Base-by-base conservation (phyloP, 2,329 filamentous ascomycete genomes). In the Monosporascus sp. region DNA sequence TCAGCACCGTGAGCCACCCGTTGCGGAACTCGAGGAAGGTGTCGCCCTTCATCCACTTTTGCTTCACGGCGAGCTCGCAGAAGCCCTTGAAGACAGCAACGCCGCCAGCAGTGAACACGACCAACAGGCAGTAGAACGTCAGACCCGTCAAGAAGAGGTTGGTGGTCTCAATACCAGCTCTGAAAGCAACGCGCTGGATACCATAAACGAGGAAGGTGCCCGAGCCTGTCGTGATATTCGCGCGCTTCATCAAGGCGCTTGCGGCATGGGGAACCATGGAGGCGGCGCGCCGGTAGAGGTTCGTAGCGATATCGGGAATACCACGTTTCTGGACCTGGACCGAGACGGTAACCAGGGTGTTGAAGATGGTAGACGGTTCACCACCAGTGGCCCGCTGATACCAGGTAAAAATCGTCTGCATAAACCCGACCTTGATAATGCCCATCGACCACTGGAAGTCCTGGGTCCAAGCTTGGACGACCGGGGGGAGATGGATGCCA, bases 381-480 rank as follows among this genome's bases (percentile, higher is more conserved):
- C 90, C 90, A 50, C 90, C 90, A 2, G 90, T 95, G 2, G 90
- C 81, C 54, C 89, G 86, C 72, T 93, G 90, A 70, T 95, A 95
- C 90, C 90, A 95, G 35, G 89, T 92, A 52, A 88, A 86, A 64
- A 94, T 86, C 20, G 75, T 76, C 70, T 95, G 88, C 69, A 95
- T 78, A 70, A 94, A 94, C 37, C 77, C 74, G 50, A 94, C 80
- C 50, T 83, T 82, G 67, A 95, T 93, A 61, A 95, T 89, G 63
- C 90, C 90, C 88, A 95, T 91, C 65, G 84, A 90, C 90, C 90
- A 95, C 68, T 91, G 86, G 76, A 95, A 94, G 70, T 94, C 91
- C 72, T 94, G 90, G 0, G 89, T 94, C 90, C 90, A 95, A 0
- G 89, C 82, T 63, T 87, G 80, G 50, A 92, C 90, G 54, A 93